Evolutionary conservation across 805 yeast species (phyloP), one percentile per base, ranked within the genome.

Genomic region (Candida nonsorbophila): DNA sequence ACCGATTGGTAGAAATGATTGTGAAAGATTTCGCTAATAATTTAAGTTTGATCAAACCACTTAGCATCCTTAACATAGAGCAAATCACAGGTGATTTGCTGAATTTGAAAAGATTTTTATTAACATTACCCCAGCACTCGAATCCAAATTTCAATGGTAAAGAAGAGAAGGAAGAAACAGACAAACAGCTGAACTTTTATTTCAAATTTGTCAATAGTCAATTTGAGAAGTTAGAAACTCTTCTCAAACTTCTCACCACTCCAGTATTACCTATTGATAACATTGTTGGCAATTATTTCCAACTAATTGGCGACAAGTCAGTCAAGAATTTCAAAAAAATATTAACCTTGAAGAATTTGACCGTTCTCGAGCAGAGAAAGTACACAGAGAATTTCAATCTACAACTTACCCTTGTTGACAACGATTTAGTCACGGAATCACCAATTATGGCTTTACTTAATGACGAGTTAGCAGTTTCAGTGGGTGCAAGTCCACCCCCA

Each of bases 21-120:
- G 60, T 78, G 6, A 59, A 58, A 20, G 71, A 78, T 11, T 77
- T 81, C 42, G 47, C 79, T 29, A 59, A 69, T 16, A 74, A 72
- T 32, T 69, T 87, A 29, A 62, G 74, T 6, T 67, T 68, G 29
- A 60, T 84, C 20, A 78, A 74, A 31, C 95, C 95, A 0, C 64
- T 77, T 2, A 84, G 79, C 22, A 62, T 77, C 8, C 55, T 65
- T n/a, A 70, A 69, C 45, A 82, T 90, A 3, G 95, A 88, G 51
- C 97, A 90, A 51, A 64, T 90, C 46, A 58, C 80, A 22, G 58
- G 83, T 14, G 98, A 90, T 55, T 47, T 83, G 2, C 77, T 79
- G 22, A 65, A 72, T 6, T 51, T 90, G 44, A 83, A 81, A 45
- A 62, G 66, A 16, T 61, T 72, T 16, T 65, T 84, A 22, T 28